Percentiles rank a stretch among this genome's conserved stretches.
Conservation (phyloP, 768 basidiomycete genomes). For the Clitopilus hobsonii region DNA sequence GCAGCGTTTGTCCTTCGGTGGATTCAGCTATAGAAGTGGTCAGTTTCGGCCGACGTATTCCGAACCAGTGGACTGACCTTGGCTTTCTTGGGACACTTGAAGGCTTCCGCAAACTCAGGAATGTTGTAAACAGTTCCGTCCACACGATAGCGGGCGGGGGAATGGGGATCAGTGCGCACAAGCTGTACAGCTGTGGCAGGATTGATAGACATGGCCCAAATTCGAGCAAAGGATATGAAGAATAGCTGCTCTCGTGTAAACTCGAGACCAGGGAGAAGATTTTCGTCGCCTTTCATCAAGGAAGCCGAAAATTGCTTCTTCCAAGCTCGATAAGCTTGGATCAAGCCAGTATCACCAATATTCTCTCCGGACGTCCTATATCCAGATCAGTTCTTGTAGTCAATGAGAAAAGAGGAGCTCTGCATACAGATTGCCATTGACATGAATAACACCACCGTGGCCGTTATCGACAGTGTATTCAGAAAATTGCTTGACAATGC, state of each 20-base stretch:
- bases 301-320: constrained; percentile 67
- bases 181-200: constrained; percentile 75
- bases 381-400: constrained; percentile 7
- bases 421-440: constrained; percentile 82
- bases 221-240: constrained; percentile 84
- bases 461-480: constrained; percentile 84
- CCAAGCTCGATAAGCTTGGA: constrained; percentile 92
- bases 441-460: constrained; percentile 75
- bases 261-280: constrained; percentile 75
- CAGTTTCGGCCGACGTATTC: not conserved
- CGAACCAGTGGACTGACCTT: constrained; percentile 46
- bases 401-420: not conserved
- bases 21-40: constrained; percentile 56
- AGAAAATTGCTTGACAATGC: constrained; percentile 91
- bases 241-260: constrained; percentile 90
- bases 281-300: constrained; percentile 54
- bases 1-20: constrained; percentile 74
- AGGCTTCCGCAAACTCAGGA: constrained; percentile 84
- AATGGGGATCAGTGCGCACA: constrained; percentile 86
- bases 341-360: constrained; percentile 80
- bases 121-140: constrained; percentile 87
- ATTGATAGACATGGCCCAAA: constrained; percentile 84
- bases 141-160: constrained; percentile 73
- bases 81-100: constrained; percentile 71
- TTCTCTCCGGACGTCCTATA: constrained; percentile 86